A percentile compares a stretch with the other conserved stretches of the same genome.
These are phyloP conservation scores for Nicotiana attenuata DNA, from an alignment of 257 asterid genomes.

Conservation along the genomic window DNA sequence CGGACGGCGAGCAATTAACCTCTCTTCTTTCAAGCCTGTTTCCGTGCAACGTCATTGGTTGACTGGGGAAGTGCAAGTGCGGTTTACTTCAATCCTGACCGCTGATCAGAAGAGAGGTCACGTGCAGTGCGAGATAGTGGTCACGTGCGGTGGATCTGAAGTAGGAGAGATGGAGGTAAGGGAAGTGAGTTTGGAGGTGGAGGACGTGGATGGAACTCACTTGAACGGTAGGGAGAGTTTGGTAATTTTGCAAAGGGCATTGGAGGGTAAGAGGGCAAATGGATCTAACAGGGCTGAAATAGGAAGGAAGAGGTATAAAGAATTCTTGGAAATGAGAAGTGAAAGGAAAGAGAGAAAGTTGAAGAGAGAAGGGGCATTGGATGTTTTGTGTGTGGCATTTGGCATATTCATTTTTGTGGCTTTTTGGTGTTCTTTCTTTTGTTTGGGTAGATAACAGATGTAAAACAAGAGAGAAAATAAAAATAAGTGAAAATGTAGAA, in stretches of 20 bases:
- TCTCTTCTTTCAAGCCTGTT: slow-evolving; percentile 66
- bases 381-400: slow-evolving; percentile 48
- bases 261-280: slow-evolving; percentile 63
- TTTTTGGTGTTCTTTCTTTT: slow-evolving; percentile 25
- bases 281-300: slow-evolving; percentile 39
- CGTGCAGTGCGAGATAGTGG: slow-evolving; percentile 54
- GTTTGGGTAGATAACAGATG: neutral
- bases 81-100: slow-evolving; percentile 47
- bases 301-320: slow-evolving; percentile 35
- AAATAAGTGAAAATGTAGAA: neutral
- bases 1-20: slow-evolving; percentile 46
- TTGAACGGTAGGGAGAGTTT: slow-evolving; percentile 79
- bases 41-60: slow-evolving; percentile 77
- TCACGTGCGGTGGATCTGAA: slow-evolving; percentile 62
- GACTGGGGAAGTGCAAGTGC: slow-evolving; percentile 68
- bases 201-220: slow-evolving; percentile 73
- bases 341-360: slow-evolving; percentile 48
- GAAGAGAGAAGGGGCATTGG: slow-evolving; percentile 61
- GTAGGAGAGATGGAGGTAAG: slow-evolving; percentile 71
- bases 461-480: neutral
- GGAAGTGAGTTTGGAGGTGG: slow-evolving; percentile 73
- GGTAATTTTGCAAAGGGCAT: slow-evolving; percentile 51
- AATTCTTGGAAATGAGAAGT: slow-evolving; percentile 49
- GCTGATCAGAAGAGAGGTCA: slow-evolving; percentile 18
- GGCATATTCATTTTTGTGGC: slow-evolving; percentile 49